Percentiles rank a stretch among this genome's conserved stretches.
Conservation (phyloP, 2,329 filamentous ascomycete species). For the Lecanosticta acicola region DNA sequence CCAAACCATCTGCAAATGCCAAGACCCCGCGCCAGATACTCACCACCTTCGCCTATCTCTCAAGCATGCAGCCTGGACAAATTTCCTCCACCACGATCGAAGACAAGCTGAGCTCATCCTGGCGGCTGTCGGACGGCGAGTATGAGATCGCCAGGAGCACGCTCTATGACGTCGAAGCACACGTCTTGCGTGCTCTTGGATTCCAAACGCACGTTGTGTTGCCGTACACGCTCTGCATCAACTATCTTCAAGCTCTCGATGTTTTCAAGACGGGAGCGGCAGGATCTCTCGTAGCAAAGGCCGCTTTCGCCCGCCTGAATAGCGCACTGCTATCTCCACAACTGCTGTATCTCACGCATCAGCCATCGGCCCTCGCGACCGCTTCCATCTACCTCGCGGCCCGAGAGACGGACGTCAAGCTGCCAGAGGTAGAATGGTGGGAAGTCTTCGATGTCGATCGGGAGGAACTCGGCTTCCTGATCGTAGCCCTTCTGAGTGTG, state of each 20-base stretch:
- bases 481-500: conserved; percentile 76
- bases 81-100: conserved; percentile 24
- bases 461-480: conserved; percentile 88
- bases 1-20: conserved; percentile 74
- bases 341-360: conserved; percentile 84
- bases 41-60: conserved; percentile 78
- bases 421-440: conserved; percentile 90
- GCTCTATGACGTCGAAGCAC: conserved; percentile 69
- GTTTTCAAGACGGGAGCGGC: conserved; percentile 45
- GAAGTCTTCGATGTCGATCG: conserved; percentile 94
- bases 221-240: conserved; percentile 80
- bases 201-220: conserved; percentile 82
- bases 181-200: conserved; percentile 67
- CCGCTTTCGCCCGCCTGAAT: conserved; percentile 75
- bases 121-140: conserved; percentile 64
- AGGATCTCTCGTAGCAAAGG: conserved; percentile 53
- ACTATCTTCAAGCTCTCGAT: conserved; percentile 85
- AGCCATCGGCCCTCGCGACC: conserved; percentile 77
- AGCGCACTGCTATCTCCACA: conserved; percentile 80
- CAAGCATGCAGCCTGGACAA: conserved; percentile 55
- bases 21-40: conserved; percentile 73
- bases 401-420: conserved; percentile 65
- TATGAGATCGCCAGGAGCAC: conserved; percentile 61
- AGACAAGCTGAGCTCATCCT: conserved; percentile 13
- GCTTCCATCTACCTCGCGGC: conserved; percentile 88